Percentiles rank a stretch among this genome's conserved stretches.
These are phyloP conservation scores for Prunus mira DNA, from an alignment of 306 rosid species.

Conservation along the genomic window DNA sequence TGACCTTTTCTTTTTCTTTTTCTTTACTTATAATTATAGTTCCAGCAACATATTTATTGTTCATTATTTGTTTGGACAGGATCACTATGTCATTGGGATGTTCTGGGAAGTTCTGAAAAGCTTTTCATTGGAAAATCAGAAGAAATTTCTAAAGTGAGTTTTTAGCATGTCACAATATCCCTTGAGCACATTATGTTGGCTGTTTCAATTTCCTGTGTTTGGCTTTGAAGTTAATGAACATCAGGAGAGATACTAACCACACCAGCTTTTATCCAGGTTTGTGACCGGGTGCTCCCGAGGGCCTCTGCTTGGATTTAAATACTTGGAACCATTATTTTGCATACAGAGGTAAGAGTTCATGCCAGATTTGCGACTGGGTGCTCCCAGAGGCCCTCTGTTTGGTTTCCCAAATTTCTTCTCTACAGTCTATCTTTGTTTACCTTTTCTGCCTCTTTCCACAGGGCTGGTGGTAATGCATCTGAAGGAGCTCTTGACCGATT, in stretches of 20 bases:
- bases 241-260: slow-evolving; percentile 18
- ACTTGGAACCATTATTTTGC: slow-evolving; percentile 89
- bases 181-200: background rate
- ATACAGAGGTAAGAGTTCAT: slow-evolving; percentile 69
- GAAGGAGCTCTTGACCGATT: slow-evolving; percentile 93
- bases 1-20: background rate
- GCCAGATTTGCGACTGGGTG: background rate
- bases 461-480: slow-evolving; percentile 88
- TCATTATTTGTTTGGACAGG: slow-evolving; percentile 44
- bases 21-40: slow-evolving; percentile 5
- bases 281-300: slow-evolving; percentile 99
- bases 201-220: background rate
- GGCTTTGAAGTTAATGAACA: slow-evolving; percentile 5
- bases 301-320: slow-evolving; percentile 88
- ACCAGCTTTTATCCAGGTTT: slow-evolving; percentile 51
- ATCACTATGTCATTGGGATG: slow-evolving; percentile 83
- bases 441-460: slow-evolving; percentile 23
- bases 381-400: too few species aligned
- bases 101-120: slow-evolving; percentile 94
- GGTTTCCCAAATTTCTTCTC: background rate
- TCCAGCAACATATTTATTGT: background rate
- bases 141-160: slow-evolving; percentile 89
- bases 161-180: background rate
- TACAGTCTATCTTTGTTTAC: background rate
- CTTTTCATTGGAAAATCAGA: slow-evolving; percentile 81